Conservation (phyloP, 257 asterid genomes). For the Eustoma russellianum region DNA sequence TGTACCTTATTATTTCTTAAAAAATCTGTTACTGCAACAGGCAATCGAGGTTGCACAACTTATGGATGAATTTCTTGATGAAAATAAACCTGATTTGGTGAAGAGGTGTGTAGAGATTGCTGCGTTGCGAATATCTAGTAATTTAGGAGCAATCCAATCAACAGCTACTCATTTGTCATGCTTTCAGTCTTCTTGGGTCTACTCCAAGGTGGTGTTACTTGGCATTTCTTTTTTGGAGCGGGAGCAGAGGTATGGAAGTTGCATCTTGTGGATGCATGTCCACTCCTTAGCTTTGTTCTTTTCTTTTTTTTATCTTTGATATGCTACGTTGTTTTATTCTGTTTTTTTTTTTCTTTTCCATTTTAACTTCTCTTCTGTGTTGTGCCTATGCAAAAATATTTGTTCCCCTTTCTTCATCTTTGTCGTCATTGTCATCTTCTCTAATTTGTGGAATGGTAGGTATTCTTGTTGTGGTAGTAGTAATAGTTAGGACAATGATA, state of each 20-base stretch:
- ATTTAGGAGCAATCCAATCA: slow-evolving; percentile 28
- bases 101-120: slow-evolving; percentile 64
- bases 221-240: slow-evolving; percentile 87
- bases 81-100: slow-evolving; percentile 46
- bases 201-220: slow-evolving; percentile 80
- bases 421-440: no score
- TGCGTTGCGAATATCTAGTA: slow-evolving; percentile 34
- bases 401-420: no score
- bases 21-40: slow-evolving; percentile 29
- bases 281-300: not conserved
- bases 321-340: not conserved
- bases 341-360: no score
- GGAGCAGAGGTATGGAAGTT: slow-evolving; percentile 55
- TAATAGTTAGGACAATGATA: no score
- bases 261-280: not conserved
- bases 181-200: slow-evolving; percentile 77
- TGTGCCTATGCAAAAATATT: no score
- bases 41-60: slow-evolving; percentile 86
- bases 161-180: slow-evolving; percentile 42
- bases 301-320: slow-evolving; percentile 4
- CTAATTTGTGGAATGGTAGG: no score
- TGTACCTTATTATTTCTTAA: not conserved
- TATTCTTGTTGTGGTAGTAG: no score
- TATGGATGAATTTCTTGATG: slow-evolving; percentile 71
- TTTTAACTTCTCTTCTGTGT: no score